Evolutionary conservation across 257 asterid species (phyloP), one percentile per base, ranked within the genome.

Genomic region (Anisodus tanguticus): DNA sequence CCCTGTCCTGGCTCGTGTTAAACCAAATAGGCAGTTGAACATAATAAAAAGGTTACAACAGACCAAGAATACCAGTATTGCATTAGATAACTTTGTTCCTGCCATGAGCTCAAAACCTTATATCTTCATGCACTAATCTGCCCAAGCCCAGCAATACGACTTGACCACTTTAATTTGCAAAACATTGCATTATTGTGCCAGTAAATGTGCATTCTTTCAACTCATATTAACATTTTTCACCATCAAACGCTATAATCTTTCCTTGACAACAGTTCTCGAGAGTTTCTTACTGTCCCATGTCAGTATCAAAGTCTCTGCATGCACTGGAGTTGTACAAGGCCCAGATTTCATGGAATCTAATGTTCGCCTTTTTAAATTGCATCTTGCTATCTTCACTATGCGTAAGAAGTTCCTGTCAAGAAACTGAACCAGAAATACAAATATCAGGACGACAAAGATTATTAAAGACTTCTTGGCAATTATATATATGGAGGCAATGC

Each of bases 311-410:
- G 95, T 91, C 88, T 94, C 99, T 86, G 86, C 88, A 66, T 95
- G 99, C 85, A 93, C 92, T 3, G 97, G 93, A 17, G 67, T 87
- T 82, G 88, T 90, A 7, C 84, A 88, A 83, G 84, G 83, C 83
- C 86, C 88, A 83, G 89, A 3, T 81, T 79, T 60, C 10, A 51
- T 88, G 57, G 87, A 57, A 43, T 85, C 90, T 15, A 90, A 82
- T 78, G 83, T 64, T 88, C 89, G 82, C 82, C 80, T 90, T 80
- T 60, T 90, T 68, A 82, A 86, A 89, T 90, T 94, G 86, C 98
- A 95, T 88, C 93, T 93, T 9, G 98, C 91, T n/a, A 95, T 91
- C 90, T 85, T 94, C 83, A 93, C 93, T 16, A 60, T 85, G 74
- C 94, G 89, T 0, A 95, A 87, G 86, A 88, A 93, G 85, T 80